phyloP scores from a whole-genome alignment of 78 protist genomes.

The Protostelium mycophagum region DNA sequence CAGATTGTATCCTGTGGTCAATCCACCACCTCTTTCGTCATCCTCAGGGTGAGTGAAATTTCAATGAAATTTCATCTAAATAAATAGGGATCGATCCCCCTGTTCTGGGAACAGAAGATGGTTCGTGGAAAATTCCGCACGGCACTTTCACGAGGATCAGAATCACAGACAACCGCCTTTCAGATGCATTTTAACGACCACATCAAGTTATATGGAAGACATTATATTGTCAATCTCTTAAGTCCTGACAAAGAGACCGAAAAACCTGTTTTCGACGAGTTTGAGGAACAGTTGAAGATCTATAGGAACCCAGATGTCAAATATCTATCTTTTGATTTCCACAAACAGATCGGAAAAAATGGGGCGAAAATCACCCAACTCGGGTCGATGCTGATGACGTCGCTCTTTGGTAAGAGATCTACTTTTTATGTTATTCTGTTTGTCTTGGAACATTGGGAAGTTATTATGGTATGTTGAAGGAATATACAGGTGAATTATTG shows the following conservation, averaged over 20 bases:
- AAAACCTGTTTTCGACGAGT: slow-evolving; percentile 13
- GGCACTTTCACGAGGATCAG: slow-evolving; percentile 15
- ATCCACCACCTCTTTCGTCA: not conserved
- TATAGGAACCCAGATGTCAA: slow-evolving; percentile 7
- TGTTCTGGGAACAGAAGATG: slow-evolving; percentile 76
- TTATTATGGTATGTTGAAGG: not conserved
- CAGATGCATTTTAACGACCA: slow-evolving; percentile 57
- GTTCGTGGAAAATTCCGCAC: not conserved
- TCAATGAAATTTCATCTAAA: no score
- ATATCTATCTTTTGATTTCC: slow-evolving; percentile 46
- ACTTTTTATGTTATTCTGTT: not conserved
- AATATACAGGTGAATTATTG: not conserved
- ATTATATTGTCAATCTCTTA: slow-evolving; percentile 50
- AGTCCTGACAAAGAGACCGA: slow-evolving; percentile 27
- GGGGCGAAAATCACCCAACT: not conserved
- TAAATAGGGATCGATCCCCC: slow-evolving; percentile 74
- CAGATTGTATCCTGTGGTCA: slow-evolving; percentile 27
- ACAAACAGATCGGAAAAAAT: slow-evolving; percentile 21
- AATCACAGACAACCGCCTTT: slow-evolving; percentile 71
- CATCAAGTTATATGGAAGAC: slow-evolving; percentile 29
- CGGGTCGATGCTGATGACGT: not conserved
- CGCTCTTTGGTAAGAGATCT: not conserved
- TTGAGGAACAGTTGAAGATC: slow-evolving; percentile 27
- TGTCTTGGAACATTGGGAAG: not conserved
- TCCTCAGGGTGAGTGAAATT: not conserved